These are phyloP conservation scores for Candida sonorensis DNA, from an alignment of 805 yeast species.

Conservation along the genomic window DNA sequence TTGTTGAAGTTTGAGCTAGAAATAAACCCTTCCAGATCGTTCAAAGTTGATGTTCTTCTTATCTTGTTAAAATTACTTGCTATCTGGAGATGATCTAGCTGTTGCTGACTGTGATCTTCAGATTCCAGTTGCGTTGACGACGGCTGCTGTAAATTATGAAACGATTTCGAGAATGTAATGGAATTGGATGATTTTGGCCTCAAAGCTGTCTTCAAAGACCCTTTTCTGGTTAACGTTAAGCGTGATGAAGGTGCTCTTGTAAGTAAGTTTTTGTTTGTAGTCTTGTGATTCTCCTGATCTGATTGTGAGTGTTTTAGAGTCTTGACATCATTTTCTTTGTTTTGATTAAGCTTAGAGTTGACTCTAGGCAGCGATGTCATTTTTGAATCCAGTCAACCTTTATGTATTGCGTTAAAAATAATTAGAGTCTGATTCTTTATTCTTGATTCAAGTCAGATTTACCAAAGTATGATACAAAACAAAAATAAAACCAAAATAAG, in stretches of 20 bases:
- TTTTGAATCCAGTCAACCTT: neutral
- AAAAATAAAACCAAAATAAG: too few species aligned
- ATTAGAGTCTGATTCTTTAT: too few species aligned
- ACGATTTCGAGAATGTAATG: conserved; percentile 7
- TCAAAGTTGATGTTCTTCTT: conserved; percentile 13
- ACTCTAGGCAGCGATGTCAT: conserved; percentile 11
- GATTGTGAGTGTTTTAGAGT: conserved; percentile 3
- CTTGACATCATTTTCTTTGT: conserved; percentile 14
- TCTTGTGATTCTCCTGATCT: conserved; percentile 8
- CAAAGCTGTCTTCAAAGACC: conserved; percentile 14
- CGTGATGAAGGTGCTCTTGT: conserved; percentile 10
- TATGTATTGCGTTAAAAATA: too few species aligned
- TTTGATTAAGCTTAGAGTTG: conserved; percentile 5
- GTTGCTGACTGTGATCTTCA: conserved; percentile 2
- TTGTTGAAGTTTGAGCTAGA: conserved; percentile 2
- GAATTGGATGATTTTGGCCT: conserved; percentile 22
- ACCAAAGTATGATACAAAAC: too few species aligned
- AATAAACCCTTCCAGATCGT: conserved; percentile 3
- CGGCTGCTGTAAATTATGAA: conserved; percentile 3
- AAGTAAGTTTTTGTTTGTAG: conserved; percentile 6
- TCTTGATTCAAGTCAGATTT: too few species aligned
- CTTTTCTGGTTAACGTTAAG: conserved; percentile 7
- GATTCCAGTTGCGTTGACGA: too few species aligned
- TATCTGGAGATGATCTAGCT: conserved; percentile 1
- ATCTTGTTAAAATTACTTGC: conserved; percentile 15